These are phyloP conservation scores for Microbotryum scabiosae DNA, from an alignment of 1,284 basidiomycete species.

Conservation along the genomic window DNA sequence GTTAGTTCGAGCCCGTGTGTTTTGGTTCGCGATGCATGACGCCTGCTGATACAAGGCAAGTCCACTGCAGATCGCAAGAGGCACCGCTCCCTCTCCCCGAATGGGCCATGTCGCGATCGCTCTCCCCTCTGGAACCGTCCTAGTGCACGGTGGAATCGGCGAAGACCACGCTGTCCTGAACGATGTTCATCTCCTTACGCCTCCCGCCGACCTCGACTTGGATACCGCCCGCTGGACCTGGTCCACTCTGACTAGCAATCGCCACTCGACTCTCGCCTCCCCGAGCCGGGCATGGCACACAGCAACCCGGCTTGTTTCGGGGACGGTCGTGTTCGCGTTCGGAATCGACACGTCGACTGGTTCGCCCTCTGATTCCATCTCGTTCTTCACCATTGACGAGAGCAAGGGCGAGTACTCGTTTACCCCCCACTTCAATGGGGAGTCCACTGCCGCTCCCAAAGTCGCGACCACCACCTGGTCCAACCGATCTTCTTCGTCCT, in stretches of 20 bases:
- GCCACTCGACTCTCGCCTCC: conserved; percentile 10
- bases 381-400: conserved; percentile 25
- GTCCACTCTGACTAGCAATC: conserved; percentile 24
- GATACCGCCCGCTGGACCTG: conserved; percentile 24
- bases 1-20: conserved; percentile 1
- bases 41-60: background rate
- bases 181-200: conserved; percentile 34
- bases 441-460: background rate
- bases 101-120: conserved; percentile 37
- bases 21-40: background rate
- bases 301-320: conserved; percentile 33
- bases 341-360: conserved; percentile 29
- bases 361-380: conserved; percentile 13
- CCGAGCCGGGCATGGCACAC: conserved; percentile 39
- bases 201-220: conserved; percentile 7
- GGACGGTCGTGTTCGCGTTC: conserved; percentile 37
- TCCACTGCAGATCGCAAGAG: conserved; percentile 20
- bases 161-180: conserved; percentile 25
- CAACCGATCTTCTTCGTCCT: too few species aligned
- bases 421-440: background rate
- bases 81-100: conserved; percentile 34
- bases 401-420: background rate
- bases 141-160: conserved; percentile 38
- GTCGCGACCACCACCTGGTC: too few species aligned
- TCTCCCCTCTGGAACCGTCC: conserved; percentile 34